Evolutionary conservation across 169 alveolate species (phyloP).

Genomic region (Cryptosporidium muris): DNA sequence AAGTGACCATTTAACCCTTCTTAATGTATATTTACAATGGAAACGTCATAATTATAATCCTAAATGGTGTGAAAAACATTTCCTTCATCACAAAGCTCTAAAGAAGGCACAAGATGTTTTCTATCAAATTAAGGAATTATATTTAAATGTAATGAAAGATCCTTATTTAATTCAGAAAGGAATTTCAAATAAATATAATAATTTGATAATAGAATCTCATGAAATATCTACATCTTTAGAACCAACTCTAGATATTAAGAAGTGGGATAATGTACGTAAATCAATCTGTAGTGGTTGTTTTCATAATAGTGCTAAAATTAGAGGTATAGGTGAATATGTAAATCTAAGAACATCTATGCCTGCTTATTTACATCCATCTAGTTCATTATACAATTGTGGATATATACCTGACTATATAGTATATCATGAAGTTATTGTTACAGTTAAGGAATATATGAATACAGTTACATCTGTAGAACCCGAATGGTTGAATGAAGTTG

Average conservation of each 20-base stretch:
- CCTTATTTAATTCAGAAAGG: constrained; percentile 79
- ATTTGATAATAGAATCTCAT: background rate
- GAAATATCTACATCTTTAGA: constrained; percentile 39
- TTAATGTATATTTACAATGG: constrained; percentile 99
- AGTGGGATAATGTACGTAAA: constrained; percentile 84
- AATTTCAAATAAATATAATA: constrained; percentile 74
- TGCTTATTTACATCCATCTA: constrained; percentile 98
- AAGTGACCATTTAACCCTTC: constrained; percentile 98
- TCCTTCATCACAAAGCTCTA: constrained; percentile 89
- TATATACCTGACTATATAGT: constrained; percentile 99
- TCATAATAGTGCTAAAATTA: constrained; percentile 98
- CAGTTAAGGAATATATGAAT: constrained; percentile 98
- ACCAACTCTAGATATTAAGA: constrained; percentile 36
- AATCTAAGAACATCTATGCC: constrained; percentile 97
- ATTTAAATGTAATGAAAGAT: constrained; percentile 72
- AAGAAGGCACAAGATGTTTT: constrained; percentile 88
- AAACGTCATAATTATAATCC: constrained; percentile 86
- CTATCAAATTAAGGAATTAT: constrained; percentile 41
- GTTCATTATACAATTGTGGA: constrained; percentile 97
- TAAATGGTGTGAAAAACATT: constrained; percentile 93
- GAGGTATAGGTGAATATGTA: constrained; percentile 98
- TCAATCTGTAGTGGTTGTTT: constrained; percentile 99
- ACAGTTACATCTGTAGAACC: constrained; percentile 99
- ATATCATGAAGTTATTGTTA: constrained; percentile 98
- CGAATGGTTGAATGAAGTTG: constrained; percentile 89